A percentile compares a stretch with the other conserved stretches of the same genome.
Evolutionary conservation across 441 rosid species (phyloP).

Genomic region (Adansonia madagascariensis): DNA sequence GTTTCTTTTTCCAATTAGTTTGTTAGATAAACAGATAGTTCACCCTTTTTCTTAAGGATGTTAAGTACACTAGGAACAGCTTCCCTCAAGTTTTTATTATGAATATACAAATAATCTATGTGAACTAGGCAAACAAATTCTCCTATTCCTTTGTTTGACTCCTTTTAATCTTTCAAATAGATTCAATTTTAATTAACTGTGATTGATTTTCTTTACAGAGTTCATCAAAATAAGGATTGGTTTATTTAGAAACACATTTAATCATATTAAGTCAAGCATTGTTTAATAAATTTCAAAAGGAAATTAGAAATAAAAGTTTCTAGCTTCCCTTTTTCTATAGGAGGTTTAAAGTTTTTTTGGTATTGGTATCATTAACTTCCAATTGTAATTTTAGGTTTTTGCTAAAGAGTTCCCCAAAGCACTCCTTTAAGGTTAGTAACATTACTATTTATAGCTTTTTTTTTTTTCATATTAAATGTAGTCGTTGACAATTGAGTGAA

Average conservation of each 20-base stretch:
- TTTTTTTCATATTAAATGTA: neutral
- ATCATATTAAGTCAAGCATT: neutral
- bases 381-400: too few relatives aligned
- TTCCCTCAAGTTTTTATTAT: neutral
- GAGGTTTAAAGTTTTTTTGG: neutral
- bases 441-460: neutral
- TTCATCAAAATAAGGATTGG: constrained; percentile 14
- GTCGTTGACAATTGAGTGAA: neutral
- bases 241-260: neutral
- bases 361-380: neutral
- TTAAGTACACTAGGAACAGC: neutral
- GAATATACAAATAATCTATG: neutral
- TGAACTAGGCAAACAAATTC: constrained; percentile 6
- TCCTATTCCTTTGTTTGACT: constrained; percentile 16
- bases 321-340: neutral
- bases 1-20: neutral
- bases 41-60: constrained; percentile 9
- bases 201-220: neutral
- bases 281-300: neutral
- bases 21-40: neutral
- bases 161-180: constrained; percentile 1
- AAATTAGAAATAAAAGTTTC: neutral
- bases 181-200: neutral
- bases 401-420: too few relatives aligned
- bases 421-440: neutral